Evolutionary conservation across 345 rosid genomes (phyloP).

Genomic region (Gossypium turneri): DNA sequence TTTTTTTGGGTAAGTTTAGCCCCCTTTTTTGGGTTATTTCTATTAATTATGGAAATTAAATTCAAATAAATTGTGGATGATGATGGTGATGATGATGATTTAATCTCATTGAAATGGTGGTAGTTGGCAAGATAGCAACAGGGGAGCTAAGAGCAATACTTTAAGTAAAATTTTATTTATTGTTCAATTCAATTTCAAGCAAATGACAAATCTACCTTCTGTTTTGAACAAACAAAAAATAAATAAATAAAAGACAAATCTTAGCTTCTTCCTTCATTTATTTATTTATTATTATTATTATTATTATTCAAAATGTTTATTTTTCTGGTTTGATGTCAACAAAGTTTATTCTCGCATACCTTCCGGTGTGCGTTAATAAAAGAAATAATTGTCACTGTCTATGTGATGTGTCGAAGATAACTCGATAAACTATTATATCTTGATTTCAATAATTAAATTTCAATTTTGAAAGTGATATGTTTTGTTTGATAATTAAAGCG

Average conservation of each 20-base stretch:
- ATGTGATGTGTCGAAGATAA: background rate
- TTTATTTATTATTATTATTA: background rate
- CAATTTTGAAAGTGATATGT: too few relatives aligned
- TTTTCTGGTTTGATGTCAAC: constrained; percentile 2
- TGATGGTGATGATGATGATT: background rate
- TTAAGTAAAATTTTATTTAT: background rate
- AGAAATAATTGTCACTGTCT: background rate
- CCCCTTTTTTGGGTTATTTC: background rate
- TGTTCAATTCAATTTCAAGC: background rate
- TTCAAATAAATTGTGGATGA: background rate
- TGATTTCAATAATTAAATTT: background rate
- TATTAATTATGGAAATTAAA: background rate
- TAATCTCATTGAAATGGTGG: background rate
- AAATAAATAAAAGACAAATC: background rate
- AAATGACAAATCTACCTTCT: constrained; percentile 3
- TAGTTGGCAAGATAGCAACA: constrained; percentile 17
- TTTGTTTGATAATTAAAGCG: too few relatives aligned
- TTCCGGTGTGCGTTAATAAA: background rate
- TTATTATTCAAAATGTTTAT: background rate
- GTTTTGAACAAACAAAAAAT: too few relatives aligned
- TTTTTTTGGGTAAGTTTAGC: background rate
- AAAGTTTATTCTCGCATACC: background rate
- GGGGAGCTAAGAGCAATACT: background rate
- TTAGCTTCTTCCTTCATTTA: background rate
- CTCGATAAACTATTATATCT: background rate